A percentile compares a stretch with the other conserved stretches of the same genome.
These are phyloP conservation scores for Barnettozyma sp. DNA, from an alignment of 805 yeast species.

Conservation along the genomic window DNA sequence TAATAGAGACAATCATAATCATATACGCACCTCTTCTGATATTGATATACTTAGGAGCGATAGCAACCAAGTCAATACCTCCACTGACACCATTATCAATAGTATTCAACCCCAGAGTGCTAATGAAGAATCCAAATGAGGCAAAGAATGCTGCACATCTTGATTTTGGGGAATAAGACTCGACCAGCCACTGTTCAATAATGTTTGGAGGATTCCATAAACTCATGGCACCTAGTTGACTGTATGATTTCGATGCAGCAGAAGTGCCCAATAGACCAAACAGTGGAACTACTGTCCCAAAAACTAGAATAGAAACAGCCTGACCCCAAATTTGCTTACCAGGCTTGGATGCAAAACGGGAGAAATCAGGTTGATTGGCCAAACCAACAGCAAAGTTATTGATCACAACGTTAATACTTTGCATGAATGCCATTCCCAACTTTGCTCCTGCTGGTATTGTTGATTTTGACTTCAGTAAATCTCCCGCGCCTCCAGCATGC, in stretches of 20 bases:
- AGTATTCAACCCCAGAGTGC: slow-evolving; percentile 32
- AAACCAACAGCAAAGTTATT: slow-evolving; percentile 28
- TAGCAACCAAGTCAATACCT: slow-evolving; percentile 44
- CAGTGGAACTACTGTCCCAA: slow-evolving; percentile 38
- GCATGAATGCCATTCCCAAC: slow-evolving; percentile 28
- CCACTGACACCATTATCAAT: slow-evolving; percentile 41
- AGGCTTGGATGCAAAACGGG: slow-evolving; percentile 33
- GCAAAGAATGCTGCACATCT: slow-evolving; percentile 45
- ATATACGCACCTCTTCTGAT: slow-evolving; percentile 58
- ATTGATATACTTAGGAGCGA: slow-evolving; percentile 48
- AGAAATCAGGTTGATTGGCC: slow-evolving; percentile 28
- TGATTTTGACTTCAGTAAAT: slow-evolving; percentile 25
- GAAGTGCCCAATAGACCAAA: slow-evolving; percentile 41
- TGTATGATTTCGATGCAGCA: slow-evolving; percentile 34
- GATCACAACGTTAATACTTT: slow-evolving; percentile 26
- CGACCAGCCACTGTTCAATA: slow-evolving; percentile 34
- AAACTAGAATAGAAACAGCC: slow-evolving; percentile 29
- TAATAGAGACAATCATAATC: slow-evolving; percentile 62
- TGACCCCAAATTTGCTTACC: slow-evolving; percentile 35
- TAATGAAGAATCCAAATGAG: slow-evolving; percentile 27
- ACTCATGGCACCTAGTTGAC: slow-evolving; percentile 23
- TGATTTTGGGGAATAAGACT: slow-evolving; percentile 30
- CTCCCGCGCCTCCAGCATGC: slow-evolving; percentile 29
- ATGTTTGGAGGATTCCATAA: slow-evolving; percentile 44
- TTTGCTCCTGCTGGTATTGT: slow-evolving; percentile 24